Percentiles rank a stretch among this genome's conserved stretches.
Conservation (phyloP, 768 basidiomycete species). For the Amanita phalloides region DNA sequence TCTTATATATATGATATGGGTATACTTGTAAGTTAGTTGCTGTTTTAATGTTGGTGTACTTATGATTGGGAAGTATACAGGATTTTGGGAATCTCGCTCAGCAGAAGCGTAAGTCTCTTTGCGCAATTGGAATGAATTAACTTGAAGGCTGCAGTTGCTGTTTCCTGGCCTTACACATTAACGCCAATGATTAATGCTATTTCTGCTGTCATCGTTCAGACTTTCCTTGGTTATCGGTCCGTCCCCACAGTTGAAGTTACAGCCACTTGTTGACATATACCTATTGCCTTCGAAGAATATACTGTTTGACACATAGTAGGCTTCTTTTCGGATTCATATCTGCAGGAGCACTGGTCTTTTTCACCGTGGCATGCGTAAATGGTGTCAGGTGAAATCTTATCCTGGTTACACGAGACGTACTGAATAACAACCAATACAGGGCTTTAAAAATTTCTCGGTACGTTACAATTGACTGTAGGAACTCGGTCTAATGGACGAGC, state of each 20-base stretch:
- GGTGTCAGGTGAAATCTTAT: not conserved
- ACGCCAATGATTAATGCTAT: constrained; percentile 7
- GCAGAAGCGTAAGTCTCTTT: no score
- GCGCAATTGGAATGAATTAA: no score
- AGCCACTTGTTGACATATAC: not conserved
- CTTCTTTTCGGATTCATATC: not conserved
- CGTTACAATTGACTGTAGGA: no score
- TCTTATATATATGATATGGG: no score
- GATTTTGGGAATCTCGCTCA: no score
- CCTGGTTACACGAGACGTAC: not conserved
- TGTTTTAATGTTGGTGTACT: no score
- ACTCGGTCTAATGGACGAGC: no score
- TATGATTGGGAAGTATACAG: no score
- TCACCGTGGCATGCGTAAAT: not conserved
- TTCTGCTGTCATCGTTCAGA: constrained; percentile 5
- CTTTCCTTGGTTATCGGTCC: constrained; percentile 2
- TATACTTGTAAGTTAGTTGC: no score
- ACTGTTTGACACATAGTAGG: not conserved
- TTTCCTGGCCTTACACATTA: constrained; percentile 6
- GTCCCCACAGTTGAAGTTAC: not conserved
- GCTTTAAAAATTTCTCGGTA: no score
- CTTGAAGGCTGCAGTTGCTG: not conserved
- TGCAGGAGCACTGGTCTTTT: not conserved
- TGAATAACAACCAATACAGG: no score
- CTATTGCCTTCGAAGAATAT: not conserved